A percentile compares a stretch with the other conserved stretches of the same genome.
phyloP scores from a whole-genome alignment of 805 yeast species.

The Jamesozyma piceae region DNA sequence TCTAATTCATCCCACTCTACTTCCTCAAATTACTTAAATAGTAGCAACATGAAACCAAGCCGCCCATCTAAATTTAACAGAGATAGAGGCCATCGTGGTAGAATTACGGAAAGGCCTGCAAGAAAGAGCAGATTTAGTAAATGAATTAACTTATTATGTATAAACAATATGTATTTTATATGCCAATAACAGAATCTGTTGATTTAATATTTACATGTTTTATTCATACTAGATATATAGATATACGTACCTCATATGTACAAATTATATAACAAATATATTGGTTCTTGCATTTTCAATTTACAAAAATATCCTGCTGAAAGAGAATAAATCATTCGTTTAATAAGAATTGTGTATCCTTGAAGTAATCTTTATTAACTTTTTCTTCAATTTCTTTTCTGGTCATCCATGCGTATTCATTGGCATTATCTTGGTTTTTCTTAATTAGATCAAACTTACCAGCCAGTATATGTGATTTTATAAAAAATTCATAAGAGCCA shows the following conservation, averaged over 20 bases:
- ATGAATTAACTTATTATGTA: neutral
- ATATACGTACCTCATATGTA: neutral
- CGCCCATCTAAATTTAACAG: neutral
- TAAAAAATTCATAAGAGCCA: constrained; percentile 47
- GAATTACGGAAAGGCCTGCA: constrained; percentile 7
- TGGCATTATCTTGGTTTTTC: constrained; percentile 27
- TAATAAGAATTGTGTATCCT: constrained; percentile 38
- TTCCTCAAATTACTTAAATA: neutral
- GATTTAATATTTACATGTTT: constrained; percentile 3
- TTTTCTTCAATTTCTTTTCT: constrained; percentile 60
- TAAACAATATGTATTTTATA: too few species aligned
- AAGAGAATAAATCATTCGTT: constrained; percentile 9
- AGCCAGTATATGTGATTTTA: constrained; percentile 81
- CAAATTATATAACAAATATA: neutral
- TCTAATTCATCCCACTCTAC: neutral
- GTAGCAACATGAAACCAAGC: constrained; percentile 1
- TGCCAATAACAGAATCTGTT: neutral
- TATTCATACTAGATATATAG: neutral
- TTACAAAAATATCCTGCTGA: neutral
- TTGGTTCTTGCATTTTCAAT: neutral
- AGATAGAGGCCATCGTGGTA: neutral
- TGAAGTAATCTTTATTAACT: constrained; percentile 47
- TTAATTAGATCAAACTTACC: constrained; percentile 55
- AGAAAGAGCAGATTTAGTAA: constrained; percentile 13
- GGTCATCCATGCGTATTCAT: constrained; percentile 72